Evolutionary conservation across 2,329 filamentous ascomycete species (phyloP), one percentile per base, ranked within the genome.

Genomic region (Colletotrichum godetiae): DNA sequence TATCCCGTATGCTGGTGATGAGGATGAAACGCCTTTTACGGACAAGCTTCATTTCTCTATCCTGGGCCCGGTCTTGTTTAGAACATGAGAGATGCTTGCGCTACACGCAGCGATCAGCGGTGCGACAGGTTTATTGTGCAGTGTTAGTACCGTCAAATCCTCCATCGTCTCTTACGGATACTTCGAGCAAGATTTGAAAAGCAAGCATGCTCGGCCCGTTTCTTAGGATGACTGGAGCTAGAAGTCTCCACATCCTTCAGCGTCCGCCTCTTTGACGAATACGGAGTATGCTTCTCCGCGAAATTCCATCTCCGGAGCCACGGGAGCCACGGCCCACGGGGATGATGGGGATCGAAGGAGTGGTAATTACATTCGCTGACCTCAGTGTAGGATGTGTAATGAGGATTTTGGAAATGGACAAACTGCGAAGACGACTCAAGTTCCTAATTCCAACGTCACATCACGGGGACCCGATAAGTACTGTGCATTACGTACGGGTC

Each of bases 201-300:
- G 46, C 42, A 49, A n/a, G 42, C 42, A 35, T 33, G 46, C 52
- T 73, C 67, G 70, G 67, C 67, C 67, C 60, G 61, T 64, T 56
- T 70, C 27, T 10, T 49, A 8, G 55, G 31, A 49, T 52, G 58
- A 33, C 13, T 46, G 52, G 55, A 5, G 27, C 53, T 49, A 33
- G n/a, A 22, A 27, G 35, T 58, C 60, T 52, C 70, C 67, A 73
- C 70, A 73, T 65, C 70, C 70, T 73, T 65, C 70, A 73, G 46
- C 58, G 49, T 61, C 15, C 8, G 19, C n/a, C 37, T 42, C 4
- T 15, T 29, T 46, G 60, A 46, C 6, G 7, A 4, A 22, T 27
- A 27, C 27, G 27, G 27, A 22, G 27, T 65, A 60, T 60, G 29
- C 42, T 65, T 70, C 70, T 61, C 42, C 65, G 33, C 13, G 58